A percentile compares a stretch with the other conserved stretches of the same genome.
Evolutionary conservation across 306 rosid species (phyloP).

Genomic region (Cucurbita moschata): DNA sequence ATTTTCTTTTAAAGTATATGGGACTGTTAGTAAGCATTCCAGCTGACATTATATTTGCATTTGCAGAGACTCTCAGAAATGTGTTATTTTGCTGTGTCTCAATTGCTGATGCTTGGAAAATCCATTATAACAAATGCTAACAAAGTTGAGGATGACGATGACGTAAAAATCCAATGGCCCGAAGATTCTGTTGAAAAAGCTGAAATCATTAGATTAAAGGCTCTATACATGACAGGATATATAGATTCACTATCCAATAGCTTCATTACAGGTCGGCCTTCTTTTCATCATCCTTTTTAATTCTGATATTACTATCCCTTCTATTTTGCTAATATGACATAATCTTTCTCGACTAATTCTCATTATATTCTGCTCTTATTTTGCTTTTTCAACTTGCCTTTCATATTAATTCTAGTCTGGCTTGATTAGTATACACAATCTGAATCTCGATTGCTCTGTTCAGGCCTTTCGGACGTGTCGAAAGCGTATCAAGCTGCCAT

Average conservation of each 20-base stretch:
- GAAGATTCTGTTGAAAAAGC: conserved; percentile 79
- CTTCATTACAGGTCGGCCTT: conserved; percentile 58
- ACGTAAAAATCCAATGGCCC: conserved; percentile 64
- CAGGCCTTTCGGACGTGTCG: conserved; percentile 83
- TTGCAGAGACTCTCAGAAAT: conserved; percentile 90
- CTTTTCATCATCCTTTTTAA: neutral
- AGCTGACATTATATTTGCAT: conserved; percentile 11
- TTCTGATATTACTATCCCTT: neutral
- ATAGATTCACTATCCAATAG: conserved; percentile 79
- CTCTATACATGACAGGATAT: conserved; percentile 58
- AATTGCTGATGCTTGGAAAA: conserved; percentile 59
- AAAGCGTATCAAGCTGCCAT: conserved; percentile 80
- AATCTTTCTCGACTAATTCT: neutral
- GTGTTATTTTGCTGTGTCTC: conserved; percentile 86
- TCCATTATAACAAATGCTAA: conserved; percentile 60
- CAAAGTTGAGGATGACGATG: conserved; percentile 37
- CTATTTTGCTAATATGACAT: neutral
- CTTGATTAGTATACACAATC: neutral
- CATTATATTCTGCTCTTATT: neutral
- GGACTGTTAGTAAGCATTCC: neutral
- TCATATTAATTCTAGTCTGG: neutral
- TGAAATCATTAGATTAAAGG: conserved; percentile 67
- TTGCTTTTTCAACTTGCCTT: neutral
- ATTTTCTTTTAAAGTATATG: neutral
- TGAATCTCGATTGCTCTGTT: neutral